These are phyloP conservation scores for Fraxinus greggii DNA, from an alignment of 305 asterid genomes.

Conservation along the genomic window DNA sequence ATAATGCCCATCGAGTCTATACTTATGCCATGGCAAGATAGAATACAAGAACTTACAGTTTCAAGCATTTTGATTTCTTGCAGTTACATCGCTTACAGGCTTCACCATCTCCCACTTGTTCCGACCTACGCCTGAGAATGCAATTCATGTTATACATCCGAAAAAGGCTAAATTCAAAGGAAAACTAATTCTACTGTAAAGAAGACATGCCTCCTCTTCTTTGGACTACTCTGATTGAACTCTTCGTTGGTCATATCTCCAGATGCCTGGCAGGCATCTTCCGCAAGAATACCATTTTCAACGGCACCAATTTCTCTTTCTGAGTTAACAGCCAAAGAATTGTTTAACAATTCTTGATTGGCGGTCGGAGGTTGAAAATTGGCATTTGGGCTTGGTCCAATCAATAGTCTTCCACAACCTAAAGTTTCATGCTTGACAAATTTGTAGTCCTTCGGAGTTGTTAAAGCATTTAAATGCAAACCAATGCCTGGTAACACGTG, in stretches of 20 bases:
- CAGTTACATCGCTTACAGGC: conserved; percentile 94
- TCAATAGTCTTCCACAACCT: conserved; percentile 54
- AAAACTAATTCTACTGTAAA: not conserved
- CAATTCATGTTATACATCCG: conserved; percentile 22
- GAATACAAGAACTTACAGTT: conserved; percentile 62
- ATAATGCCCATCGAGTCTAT: not conserved
- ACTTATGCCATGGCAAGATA: conserved; percentile 2
- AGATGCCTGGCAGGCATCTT: conserved; percentile 51
- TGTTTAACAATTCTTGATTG: conserved; percentile 42
- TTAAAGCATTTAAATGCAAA: conserved; percentile 88
- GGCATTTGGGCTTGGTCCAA: conserved; percentile 54
- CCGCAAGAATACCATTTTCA: conserved; percentile 41
- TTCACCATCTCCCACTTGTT: conserved; percentile 58
- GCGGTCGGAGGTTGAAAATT: conserved; percentile 39
- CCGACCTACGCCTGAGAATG: conserved; percentile 58
- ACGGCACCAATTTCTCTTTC: conserved; percentile 40
- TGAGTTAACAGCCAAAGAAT: conserved; percentile 31
- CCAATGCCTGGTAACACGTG: conserved; percentile 78
- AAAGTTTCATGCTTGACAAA: conserved; percentile 48
- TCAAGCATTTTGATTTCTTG: conserved; percentile 95
- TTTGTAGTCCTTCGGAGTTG: conserved; percentile 57
- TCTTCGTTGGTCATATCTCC: conserved; percentile 53
- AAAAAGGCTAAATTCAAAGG: not conserved
- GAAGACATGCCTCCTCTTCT: conserved; percentile 68
- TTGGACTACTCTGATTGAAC: conserved; percentile 70